Conservation (phyloP, 2,329 filamentous ascomycete genomes). For the Aspergillus sclerotialis region DNA sequence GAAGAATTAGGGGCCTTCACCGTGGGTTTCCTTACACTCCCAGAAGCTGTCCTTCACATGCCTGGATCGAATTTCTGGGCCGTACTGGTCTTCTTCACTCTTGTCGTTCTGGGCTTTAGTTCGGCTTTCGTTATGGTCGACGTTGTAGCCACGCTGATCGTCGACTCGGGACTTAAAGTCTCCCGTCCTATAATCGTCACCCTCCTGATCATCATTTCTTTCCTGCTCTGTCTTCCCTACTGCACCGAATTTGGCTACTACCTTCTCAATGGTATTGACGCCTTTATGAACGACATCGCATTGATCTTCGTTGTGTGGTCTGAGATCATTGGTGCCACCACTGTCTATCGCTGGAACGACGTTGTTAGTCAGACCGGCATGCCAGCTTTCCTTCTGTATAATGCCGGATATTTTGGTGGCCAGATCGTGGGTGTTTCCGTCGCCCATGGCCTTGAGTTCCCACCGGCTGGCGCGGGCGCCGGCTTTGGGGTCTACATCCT, state of each 20-base stretch:
- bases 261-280: slow-evolving; percentile 48
- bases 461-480: slow-evolving; percentile 43
- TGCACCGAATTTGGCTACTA: slow-evolving; percentile 54
- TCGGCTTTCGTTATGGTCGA: slow-evolving; percentile 56
- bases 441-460: slow-evolving; percentile 36
- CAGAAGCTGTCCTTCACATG: slow-evolving; percentile 51
- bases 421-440: slow-evolving; percentile 47
- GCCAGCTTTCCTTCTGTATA: slow-evolving; percentile 44
- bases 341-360: slow-evolving; percentile 51
- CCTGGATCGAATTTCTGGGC: slow-evolving; percentile 54
- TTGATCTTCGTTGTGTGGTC: slow-evolving; percentile 53
- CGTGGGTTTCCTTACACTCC: slow-evolving; percentile 53
- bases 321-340: slow-evolving; percentile 48
- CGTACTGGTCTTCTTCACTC: slow-evolving; percentile 51
- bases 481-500: slow-evolving; percentile 48
- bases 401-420: slow-evolving; percentile 48
- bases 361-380: slow-evolving; percentile 46
- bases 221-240: slow-evolving; percentile 50
- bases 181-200: slow-evolving; percentile 47
- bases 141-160: slow-evolving; percentile 47
- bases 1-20: slow-evolving; percentile 46
- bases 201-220: slow-evolving; percentile 42
- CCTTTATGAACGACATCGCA: slow-evolving; percentile 51
- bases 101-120: slow-evolving; percentile 52
- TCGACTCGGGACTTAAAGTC: slow-evolving; percentile 45